phyloP scores from a whole-genome alignment of 2,329 filamentous ascomycete genomes.

The Sporothrix luriei region DNA sequence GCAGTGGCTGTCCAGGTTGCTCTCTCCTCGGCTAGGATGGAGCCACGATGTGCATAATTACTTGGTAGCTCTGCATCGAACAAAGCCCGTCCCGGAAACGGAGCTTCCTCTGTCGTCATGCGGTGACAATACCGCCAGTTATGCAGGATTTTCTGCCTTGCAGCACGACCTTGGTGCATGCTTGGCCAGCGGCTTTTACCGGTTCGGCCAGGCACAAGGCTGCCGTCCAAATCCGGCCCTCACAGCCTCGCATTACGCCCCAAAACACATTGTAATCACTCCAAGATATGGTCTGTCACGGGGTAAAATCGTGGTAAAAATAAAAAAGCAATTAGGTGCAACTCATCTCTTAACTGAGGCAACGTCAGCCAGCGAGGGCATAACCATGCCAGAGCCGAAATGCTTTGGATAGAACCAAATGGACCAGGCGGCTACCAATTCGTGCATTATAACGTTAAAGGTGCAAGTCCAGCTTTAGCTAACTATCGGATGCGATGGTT shows the following conservation, averaged over 20 bases:
- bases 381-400: neutral
- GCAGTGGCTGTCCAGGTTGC: neutral
- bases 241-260: constrained; percentile 10
- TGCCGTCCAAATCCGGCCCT: neutral
- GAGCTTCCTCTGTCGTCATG: constrained; percentile 16
- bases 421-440: neutral
- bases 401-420: constrained; percentile 10
- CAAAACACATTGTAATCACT: neutral
- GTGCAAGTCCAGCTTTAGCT: neutral
- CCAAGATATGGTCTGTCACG: neutral
- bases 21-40: neutral
- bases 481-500: constrained; percentile 45
- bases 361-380: neutral
- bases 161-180: too few species aligned
- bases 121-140: constrained; percentile 3
- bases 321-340: neutral
- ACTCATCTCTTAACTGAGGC: neutral
- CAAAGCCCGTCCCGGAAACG: neutral
- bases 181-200: too few species aligned
- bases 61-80: neutral
- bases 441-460: neutral
- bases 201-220: neutral
- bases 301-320: neutral
- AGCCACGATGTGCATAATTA: constrained; percentile 8
- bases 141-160: neutral